Conservation (phyloP, 345 rosid genomes). For the Syzygium aromaticum region DNA sequence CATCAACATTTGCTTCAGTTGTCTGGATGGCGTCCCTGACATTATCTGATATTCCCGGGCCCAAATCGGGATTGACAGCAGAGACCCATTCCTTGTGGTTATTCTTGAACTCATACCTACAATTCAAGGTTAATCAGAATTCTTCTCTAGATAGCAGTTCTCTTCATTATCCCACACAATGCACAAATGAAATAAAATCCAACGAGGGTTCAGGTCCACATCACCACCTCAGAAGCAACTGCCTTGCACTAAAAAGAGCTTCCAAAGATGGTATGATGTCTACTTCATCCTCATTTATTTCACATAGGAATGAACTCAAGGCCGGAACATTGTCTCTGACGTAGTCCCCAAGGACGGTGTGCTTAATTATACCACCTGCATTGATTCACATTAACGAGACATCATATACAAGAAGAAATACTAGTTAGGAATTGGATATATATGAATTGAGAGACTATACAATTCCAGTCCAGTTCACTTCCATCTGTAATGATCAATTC, state of each 20-base stretch:
- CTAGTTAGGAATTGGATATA: not conserved
- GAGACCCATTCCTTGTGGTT: conserved; percentile 72
- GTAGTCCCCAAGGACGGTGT: conserved; percentile 47
- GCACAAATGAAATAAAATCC: not conserved
- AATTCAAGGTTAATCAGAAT: not conserved
- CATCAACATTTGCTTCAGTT: conserved; percentile 39
- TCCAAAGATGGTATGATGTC: conserved; percentile 55
- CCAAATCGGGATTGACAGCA: conserved; percentile 55
- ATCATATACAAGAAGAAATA: not conserved
- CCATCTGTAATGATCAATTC: not conserved
- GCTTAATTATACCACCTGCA: conserved; percentile 47
- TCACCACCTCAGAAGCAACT: conserved; percentile 50
- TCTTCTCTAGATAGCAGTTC: not conserved
- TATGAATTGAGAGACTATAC: not conserved
- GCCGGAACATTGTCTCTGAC: conserved; percentile 58
- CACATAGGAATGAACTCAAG: conserved; percentile 46
- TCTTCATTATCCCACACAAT: not conserved
- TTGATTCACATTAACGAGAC: not conserved
- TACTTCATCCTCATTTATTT: conserved; percentile 23
- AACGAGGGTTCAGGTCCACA: not conserved
- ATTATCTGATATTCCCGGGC: conserved; percentile 56
- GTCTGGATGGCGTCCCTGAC: conserved; percentile 50
- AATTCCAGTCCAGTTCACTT: not conserved
- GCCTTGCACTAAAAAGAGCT: conserved; percentile 72
- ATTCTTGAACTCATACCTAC: conserved; percentile 75